Percentiles rank a stretch among this genome's conserved stretches.
These are phyloP conservation scores for Eragrostis tef DNA, from an alignment of 202 grass and related monocot genomes.

Conservation along the genomic window DNA sequence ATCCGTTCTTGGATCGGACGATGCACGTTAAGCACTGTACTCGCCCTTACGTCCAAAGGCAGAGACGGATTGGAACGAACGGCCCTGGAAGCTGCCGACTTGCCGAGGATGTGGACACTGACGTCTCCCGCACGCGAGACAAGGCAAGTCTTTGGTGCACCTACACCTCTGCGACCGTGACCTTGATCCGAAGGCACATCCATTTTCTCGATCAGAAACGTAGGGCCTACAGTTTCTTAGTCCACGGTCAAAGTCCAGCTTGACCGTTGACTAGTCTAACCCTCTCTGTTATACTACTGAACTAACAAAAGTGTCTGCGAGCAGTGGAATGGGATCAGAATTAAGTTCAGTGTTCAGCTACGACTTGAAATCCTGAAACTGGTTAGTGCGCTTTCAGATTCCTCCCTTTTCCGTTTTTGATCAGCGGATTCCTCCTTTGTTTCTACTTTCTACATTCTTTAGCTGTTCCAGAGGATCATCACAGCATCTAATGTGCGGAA, in stretches of 20 bases:
- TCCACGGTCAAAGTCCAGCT: constrained; percentile 47
- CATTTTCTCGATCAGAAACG: neutral
- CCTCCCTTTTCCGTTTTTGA: too few species aligned
- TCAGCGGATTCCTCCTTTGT: too few species aligned
- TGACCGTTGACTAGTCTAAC: constrained; percentile 53
- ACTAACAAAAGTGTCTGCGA: too few species aligned
- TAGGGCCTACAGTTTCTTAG: neutral
- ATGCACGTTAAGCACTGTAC: neutral
- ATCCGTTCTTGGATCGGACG: constrained; percentile 2
- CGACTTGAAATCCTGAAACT: constrained; percentile 7
- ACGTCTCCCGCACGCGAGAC: constrained; percentile 39
- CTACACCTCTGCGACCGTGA: neutral
- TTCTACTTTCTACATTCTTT: neutral
- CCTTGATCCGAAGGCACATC: neutral
- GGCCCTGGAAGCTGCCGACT: neutral
- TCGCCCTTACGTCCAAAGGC: neutral
- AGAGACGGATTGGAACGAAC: neutral
- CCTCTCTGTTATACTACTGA: neutral
- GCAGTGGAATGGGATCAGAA: neutral
- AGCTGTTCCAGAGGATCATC: neutral
- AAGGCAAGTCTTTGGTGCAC: constrained; percentile 1
- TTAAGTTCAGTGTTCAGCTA: neutral
- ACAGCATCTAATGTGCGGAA: neutral
- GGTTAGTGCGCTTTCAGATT: neutral
- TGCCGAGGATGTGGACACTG: constrained; percentile 25